Evolutionary conservation across 2,329 filamentous ascomycete genomes (phyloP).

Genomic region (Alternaria ethzedia): DNA sequence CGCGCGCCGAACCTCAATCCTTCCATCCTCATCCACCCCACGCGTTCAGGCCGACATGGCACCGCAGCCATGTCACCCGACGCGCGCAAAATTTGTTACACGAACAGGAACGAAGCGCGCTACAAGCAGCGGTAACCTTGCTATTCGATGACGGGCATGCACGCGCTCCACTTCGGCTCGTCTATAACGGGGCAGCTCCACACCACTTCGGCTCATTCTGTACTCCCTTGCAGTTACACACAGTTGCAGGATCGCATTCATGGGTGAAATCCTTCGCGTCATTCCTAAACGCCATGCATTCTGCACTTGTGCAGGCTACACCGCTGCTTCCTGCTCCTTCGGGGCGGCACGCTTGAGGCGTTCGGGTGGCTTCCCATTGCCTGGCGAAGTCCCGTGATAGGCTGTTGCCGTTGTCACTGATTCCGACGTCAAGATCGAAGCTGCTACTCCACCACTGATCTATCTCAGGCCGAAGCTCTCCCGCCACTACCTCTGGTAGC

Average conservation of each 20-base stretch:
- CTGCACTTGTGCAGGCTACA: not conserved
- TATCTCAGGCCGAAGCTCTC: not conserved
- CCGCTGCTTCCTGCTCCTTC: conserved; percentile 1
- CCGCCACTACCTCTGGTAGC: not conserved
- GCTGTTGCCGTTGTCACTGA: not conserved
- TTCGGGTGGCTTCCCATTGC: not conserved
- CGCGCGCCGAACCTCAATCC: not conserved
- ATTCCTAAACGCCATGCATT: not conserved
- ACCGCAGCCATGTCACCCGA: not conserved
- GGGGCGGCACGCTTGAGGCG: not conserved
- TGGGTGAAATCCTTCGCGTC: not conserved
- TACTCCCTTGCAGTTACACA: not conserved
- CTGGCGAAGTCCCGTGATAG: not conserved
- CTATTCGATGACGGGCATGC: not conserved
- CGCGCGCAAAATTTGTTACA: not conserved
- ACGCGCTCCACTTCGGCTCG: not conserved
- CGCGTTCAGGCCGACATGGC: conserved; percentile 8
- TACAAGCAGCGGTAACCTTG: not conserved
- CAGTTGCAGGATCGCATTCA: not conserved
- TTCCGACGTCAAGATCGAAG: not conserved
- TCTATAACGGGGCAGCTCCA: not conserved
- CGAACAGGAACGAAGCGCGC: not conserved
- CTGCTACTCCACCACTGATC: not conserved
- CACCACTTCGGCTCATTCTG: not conserved
- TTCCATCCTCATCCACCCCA: conserved; percentile 1